A percentile compares a stretch with the other conserved stretches of the same genome.
Evolutionary conservation across 2,329 filamentous ascomycete genomes (phyloP).

Genomic region (Lachnellula hyalina): DNA sequence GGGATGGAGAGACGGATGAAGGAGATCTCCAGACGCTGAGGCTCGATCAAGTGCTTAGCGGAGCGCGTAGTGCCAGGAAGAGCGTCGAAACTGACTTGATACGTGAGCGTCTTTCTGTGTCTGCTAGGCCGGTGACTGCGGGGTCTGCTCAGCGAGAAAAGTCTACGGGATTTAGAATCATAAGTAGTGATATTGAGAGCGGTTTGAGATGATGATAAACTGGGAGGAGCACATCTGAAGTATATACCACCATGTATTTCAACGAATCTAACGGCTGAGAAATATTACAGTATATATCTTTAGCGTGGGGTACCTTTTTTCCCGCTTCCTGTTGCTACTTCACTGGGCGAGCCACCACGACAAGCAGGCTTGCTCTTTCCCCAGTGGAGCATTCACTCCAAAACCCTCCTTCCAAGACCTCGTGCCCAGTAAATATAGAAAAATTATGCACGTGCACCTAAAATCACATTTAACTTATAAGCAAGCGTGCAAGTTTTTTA

Average conservation of each 20-base stretch:
- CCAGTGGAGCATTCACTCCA: too few relatives aligned
- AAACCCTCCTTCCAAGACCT: too few relatives aligned
- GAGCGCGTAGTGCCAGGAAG: conserved; percentile 16
- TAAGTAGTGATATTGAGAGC: conserved; percentile 22
- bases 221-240: neutral
- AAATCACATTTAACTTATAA: too few relatives aligned
- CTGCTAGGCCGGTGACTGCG: conserved; percentile 3
- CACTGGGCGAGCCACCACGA: too few relatives aligned
- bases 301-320: too few relatives aligned
- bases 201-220: conserved; percentile 3
- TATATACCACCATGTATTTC: neutral
- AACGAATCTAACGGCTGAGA: neutral
- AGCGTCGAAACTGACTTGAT: conserved; percentile 23
- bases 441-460: too few relatives aligned
- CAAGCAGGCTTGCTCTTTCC: too few relatives aligned
- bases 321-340: too few relatives aligned
- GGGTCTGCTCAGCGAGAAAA: conserved; percentile 5
- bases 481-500: too few relatives aligned
- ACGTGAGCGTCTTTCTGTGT: conserved; percentile 11
- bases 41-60: conserved; percentile 19
- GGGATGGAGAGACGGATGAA: neutral
- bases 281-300: neutral
- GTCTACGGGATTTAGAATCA: conserved; percentile 22
- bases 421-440: too few relatives aligned
- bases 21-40: conserved; percentile 9